Evolutionary conservation across 2,329 filamentous ascomycete species (phyloP).

Genomic region (Whalleya microplaca): DNA sequence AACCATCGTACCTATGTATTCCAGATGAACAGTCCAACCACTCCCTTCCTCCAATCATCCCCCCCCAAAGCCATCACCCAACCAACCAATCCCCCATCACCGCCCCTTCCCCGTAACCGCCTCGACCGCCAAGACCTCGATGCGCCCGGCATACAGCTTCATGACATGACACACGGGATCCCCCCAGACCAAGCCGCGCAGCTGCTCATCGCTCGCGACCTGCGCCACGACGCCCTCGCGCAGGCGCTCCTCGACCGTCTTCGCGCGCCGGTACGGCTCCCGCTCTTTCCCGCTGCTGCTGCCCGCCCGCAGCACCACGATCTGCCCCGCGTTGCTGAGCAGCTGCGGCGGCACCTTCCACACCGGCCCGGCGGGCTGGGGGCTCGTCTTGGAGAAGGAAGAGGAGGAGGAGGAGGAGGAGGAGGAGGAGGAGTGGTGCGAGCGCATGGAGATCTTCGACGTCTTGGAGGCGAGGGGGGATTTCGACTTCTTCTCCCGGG

Average conservation of each 20-base stretch:
- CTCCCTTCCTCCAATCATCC: too few species aligned
- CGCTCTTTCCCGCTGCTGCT: conserved; percentile 18
- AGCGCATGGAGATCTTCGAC: conserved; percentile 34
- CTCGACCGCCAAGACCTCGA: conserved; percentile 72
- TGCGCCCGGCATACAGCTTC: conserved; percentile 72
- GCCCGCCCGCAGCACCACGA: conserved; percentile 67
- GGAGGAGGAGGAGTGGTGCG: background rate
- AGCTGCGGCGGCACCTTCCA: conserved; percentile 71
- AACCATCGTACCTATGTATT: background rate
- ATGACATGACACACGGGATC: conserved; percentile 82
- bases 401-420: conserved; percentile 22
- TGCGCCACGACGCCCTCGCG: conserved; percentile 69
- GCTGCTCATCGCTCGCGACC: conserved; percentile 67
- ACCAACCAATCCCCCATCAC: conserved; percentile 13
- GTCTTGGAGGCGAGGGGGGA: conserved; percentile 27
- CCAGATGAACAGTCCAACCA: background rate
- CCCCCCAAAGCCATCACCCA: too few species aligned
- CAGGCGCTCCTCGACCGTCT: conserved; percentile 54
- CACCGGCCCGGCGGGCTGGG: too few species aligned
- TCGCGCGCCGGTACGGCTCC: conserved; percentile 45
- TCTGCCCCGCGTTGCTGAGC: conserved; percentile 70
- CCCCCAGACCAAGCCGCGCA: conserved; percentile 76
- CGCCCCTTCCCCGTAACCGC: conserved; percentile 58
- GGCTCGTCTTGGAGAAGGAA: conserved; percentile 17
- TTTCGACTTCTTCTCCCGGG: conserved; percentile 35